A percentile compares a stretch with the other conserved stretches of the same genome.
These are phyloP conservation scores for Aotearoamyces nothofagi DNA, from an alignment of 2,329 filamentous ascomycete genomes.

Conservation along the genomic window DNA sequence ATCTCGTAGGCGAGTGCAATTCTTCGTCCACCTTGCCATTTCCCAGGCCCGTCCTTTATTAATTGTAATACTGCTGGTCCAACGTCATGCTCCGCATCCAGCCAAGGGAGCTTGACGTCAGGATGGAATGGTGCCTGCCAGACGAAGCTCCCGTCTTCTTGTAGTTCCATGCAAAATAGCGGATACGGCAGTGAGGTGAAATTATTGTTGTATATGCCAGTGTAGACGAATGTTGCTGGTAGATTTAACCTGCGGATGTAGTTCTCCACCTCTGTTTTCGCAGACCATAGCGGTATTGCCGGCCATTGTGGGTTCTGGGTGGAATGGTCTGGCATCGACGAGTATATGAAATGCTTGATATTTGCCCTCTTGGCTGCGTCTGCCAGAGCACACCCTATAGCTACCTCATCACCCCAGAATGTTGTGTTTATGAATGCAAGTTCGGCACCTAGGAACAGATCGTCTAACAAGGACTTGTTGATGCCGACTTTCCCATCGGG, in stretches of 20 bases:
- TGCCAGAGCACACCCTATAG: slow-evolving; percentile 75
- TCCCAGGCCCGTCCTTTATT: slow-evolving; percentile 80
- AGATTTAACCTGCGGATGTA: slow-evolving; percentile 64
- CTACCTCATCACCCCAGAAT: slow-evolving; percentile 87
- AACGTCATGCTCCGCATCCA: slow-evolving; percentile 92
- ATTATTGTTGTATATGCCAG: slow-evolving; percentile 98
- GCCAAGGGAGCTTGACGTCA: slow-evolving; percentile 77
- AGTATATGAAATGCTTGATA: slow-evolving; percentile 88
- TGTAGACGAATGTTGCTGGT: slow-evolving; percentile 85
- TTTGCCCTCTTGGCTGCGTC: slow-evolving; percentile 76
- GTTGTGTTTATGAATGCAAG: slow-evolving; percentile 97
- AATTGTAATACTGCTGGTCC: slow-evolving; percentile 85
- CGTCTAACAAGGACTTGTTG: slow-evolving; percentile 55
- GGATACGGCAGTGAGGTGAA: slow-evolving; percentile 89
- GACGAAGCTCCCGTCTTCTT: slow-evolving; percentile 69
- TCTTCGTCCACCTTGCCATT: slow-evolving; percentile 67
- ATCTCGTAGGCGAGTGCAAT: slow-evolving; percentile 87
- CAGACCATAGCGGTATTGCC: slow-evolving; percentile 76
- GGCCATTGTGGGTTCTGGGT: slow-evolving; percentile 65
- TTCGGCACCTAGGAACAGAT: slow-evolving; percentile 71
- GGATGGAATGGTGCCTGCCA: slow-evolving; percentile 94
- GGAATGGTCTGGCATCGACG: slow-evolving; percentile 90
- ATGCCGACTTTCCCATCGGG: slow-evolving; percentile 50
- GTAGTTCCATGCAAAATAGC: slow-evolving; percentile 86
- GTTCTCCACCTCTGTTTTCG: slow-evolving; percentile 85